Conservation (phyloP, 1,139 yeast genomes). For the Lodderomyces jiufengensis region DNA sequence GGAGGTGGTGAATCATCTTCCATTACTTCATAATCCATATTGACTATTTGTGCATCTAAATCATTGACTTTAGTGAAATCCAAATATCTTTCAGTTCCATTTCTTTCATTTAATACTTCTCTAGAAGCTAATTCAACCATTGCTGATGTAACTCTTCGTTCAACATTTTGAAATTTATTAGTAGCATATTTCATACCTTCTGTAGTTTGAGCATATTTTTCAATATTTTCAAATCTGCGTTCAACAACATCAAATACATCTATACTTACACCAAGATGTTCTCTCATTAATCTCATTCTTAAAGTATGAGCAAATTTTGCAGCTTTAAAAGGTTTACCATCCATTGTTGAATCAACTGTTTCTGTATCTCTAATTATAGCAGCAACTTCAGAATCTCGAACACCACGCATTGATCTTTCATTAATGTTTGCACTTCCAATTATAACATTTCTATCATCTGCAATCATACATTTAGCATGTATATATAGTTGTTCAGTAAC, state of each 20-base stretch:
- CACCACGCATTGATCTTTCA: conserved; percentile 92
- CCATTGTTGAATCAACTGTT: conserved; percentile 71
- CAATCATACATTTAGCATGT: conserved; percentile 89
- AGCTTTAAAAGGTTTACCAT: conserved; percentile 74
- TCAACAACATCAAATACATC: conserved; percentile 85
- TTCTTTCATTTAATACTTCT: conserved; percentile 49
- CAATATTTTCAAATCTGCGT: conserved; percentile 61
- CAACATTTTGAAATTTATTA: conserved; percentile 30
- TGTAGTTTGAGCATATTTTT: conserved; percentile 47
- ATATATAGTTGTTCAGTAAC: conserved; percentile 91
- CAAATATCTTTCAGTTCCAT: conserved; percentile 52
- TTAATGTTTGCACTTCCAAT: conserved; percentile 97
- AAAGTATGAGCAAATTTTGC: conserved; percentile 88
- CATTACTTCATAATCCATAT: conserved; percentile 26
- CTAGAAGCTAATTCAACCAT: conserved; percentile 74
- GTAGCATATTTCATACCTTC: conserved; percentile 46
- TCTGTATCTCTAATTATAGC: conserved; percentile 83
- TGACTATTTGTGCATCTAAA: conserved; percentile 18
- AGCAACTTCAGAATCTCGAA: conserved; percentile 92
- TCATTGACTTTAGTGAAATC: conserved; percentile 23
- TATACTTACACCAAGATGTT: conserved; percentile 90
- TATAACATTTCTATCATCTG: conserved; percentile 90
- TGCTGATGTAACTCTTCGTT: conserved; percentile 47
- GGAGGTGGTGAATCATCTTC: conserved; percentile 31
- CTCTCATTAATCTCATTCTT: conserved; percentile 90